phyloP scores from a whole-genome alignment of 768 basidiomycete species.

The Psilocybe tampanensis region DNA sequence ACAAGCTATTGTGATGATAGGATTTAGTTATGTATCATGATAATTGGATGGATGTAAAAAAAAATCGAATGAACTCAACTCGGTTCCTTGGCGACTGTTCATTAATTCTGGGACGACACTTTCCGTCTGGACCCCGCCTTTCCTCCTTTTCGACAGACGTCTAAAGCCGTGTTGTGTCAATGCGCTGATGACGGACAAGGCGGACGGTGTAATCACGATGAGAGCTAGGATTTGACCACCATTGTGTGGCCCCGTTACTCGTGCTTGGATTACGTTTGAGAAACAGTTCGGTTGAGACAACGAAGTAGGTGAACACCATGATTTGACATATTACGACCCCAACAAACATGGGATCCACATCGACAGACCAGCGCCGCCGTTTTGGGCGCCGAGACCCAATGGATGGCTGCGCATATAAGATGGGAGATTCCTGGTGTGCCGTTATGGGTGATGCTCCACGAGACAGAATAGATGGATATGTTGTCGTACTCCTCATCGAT shows the following conservation, averaged over 20 bases:
- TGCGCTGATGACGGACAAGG: conserved; percentile 11
- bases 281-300: conserved; percentile 40
- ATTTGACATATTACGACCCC: conserved; percentile 39
- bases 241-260: conserved; percentile 24
- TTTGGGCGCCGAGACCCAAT: conserved; percentile 23
- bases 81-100: not conserved
- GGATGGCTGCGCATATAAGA: conserved; percentile 4
- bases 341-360: conserved; percentile 42
- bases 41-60: not conserved
- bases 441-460: not conserved
- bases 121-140: not conserved
- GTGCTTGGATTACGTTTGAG: conserved; percentile 31
- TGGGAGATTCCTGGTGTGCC: not conserved
- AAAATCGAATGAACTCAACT: conserved; percentile 2
- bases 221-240: conserved; percentile 46
- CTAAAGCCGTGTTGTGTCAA: conserved; percentile 6
- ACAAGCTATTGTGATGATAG: not conserved
- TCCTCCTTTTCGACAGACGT: conserved; percentile 6
- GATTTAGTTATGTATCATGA: not conserved
- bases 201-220: conserved; percentile 38
- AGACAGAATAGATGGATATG: not conserved
- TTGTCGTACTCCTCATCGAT: not conserved
- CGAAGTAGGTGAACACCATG: conserved; percentile 41
- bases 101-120: not conserved
- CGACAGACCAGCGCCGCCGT: conserved; percentile 33